Conservation (phyloP, 768 basidiomycete species). For the Hygrocybe coccinea region DNA sequence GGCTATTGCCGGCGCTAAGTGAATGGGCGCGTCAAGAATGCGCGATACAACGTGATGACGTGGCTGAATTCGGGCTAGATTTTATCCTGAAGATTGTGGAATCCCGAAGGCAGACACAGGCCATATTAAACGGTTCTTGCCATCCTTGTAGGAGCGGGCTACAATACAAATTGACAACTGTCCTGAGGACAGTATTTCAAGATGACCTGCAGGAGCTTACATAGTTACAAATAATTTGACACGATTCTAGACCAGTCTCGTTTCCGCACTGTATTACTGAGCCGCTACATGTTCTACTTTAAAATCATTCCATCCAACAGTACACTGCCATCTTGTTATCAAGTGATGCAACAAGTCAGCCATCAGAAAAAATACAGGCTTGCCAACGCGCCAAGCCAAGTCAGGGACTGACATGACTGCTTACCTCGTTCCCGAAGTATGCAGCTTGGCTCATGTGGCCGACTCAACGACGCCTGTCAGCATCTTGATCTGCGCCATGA, state of each 20-base stretch:
- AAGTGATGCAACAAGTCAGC: constrained; percentile 1
- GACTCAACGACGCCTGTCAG: constrained; percentile 97
- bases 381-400: too few species aligned
- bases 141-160: too few species aligned
- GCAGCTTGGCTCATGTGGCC: constrained; percentile 88
- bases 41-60: constrained; percentile 25
- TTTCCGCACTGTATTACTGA: too few species aligned
- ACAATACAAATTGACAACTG: too few species aligned
- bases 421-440: constrained; percentile 89
- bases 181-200: too few species aligned
- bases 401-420: constrained; percentile 8
- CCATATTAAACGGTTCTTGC: too few species aligned
- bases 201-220: too few species aligned
- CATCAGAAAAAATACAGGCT: too few species aligned
- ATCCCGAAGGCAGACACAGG: background rate
- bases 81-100: constrained; percentile 20
- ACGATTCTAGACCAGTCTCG: too few species aligned
- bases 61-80: constrained; percentile 24
- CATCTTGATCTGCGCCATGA: constrained; percentile 81
- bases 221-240: too few species aligned
- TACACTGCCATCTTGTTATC: constrained; percentile 72
- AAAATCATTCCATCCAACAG: constrained; percentile 54
- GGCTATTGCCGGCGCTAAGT: constrained; percentile 30
- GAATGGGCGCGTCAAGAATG: constrained; percentile 21
- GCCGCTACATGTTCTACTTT: constrained; percentile 30